phyloP scores from a whole-genome alignment of 192 early-diverging fungal species.

The Fimicolochytrium jonesii region DNA sequence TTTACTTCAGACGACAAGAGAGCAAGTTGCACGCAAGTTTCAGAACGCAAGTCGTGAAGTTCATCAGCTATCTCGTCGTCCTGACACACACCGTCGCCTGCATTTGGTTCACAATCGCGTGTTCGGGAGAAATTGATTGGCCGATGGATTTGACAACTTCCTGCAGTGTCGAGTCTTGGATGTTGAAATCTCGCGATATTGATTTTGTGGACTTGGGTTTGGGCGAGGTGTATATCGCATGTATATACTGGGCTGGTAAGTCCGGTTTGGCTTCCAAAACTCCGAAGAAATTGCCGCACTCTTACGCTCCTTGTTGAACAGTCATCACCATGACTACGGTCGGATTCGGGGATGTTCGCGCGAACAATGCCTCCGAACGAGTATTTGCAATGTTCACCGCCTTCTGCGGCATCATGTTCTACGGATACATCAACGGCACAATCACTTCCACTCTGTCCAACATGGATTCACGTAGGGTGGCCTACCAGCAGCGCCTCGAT shows the following conservation, averaged over 20 bases:
- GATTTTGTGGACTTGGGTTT: slow-evolving; percentile 1
- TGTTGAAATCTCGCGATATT: not conserved
- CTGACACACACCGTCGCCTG: slow-evolving; percentile 41
- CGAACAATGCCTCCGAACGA: slow-evolving; percentile 42
- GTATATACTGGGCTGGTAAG: slow-evolving; percentile 46
- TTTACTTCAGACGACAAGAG: slow-evolving; percentile 40
- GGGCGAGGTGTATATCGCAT: slow-evolving; percentile 32
- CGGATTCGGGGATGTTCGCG: slow-evolving; percentile 49
- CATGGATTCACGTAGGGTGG: slow-evolving; percentile 50
- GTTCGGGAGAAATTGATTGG: slow-evolving; percentile 28
- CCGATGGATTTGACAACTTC: not conserved
- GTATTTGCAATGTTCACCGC: slow-evolving; percentile 40
- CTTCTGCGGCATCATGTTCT: slow-evolving; percentile 41
- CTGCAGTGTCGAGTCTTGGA: slow-evolving; percentile 36
- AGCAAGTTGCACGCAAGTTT: slow-evolving; percentile 44
- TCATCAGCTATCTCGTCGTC: slow-evolving; percentile 33
- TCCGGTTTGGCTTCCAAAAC: not conserved
- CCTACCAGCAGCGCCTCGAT: slow-evolving; percentile 48
- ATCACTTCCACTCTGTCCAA: slow-evolving; percentile 52
- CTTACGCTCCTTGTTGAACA: not conserved
- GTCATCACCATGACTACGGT: slow-evolving; percentile 50
- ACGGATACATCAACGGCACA: slow-evolving; percentile 52
- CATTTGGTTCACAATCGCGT: slow-evolving; percentile 44
- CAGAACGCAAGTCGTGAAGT: slow-evolving; percentile 42
- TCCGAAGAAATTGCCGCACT: no score